Evolutionary conservation across 2,329 filamentous ascomycete genomes (phyloP).

Genomic region (Tolypocladium cylindrosporum): DNA sequence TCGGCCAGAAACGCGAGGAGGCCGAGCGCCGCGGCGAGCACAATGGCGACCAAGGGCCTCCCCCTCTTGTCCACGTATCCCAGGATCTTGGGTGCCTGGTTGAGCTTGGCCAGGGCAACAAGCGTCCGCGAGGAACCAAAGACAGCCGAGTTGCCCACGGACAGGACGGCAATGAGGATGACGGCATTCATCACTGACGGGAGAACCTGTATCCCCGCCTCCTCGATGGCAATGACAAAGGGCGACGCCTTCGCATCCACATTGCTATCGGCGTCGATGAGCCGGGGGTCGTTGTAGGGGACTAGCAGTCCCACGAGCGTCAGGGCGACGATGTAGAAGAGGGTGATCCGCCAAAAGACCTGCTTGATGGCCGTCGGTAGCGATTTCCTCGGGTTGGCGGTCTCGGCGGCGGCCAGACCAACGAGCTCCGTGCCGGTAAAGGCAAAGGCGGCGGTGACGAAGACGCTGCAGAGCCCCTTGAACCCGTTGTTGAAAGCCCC

Average conservation of each 20-base stretch:
- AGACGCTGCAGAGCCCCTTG: slow-evolving; percentile 71
- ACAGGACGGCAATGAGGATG: slow-evolving; percentile 82
- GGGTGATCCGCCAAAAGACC: slow-evolving; percentile 86
- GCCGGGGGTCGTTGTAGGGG: slow-evolving; percentile 55
- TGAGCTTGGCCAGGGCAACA: slow-evolving; percentile 79
- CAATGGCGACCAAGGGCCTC: slow-evolving; percentile 66
- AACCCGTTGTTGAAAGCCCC: slow-evolving; percentile 81
- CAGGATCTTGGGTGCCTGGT: slow-evolving; percentile 67
- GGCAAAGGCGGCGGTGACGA: slow-evolving; percentile 67
- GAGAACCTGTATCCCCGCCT: slow-evolving; percentile 70
- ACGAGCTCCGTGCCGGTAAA: slow-evolving; percentile 70
- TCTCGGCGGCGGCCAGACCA: slow-evolving; percentile 68
- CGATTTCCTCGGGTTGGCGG: slow-evolving; percentile 68
- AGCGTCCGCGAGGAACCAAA: slow-evolving; percentile 88
- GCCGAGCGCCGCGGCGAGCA: slow-evolving; percentile 56
- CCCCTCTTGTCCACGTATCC: slow-evolving; percentile 77
- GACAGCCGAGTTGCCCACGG: slow-evolving; percentile 83
- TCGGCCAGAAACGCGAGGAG: slow-evolving; percentile 68
- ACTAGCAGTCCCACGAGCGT: slow-evolving; percentile 75
- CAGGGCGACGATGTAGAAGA: slow-evolving; percentile 83
- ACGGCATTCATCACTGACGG: slow-evolving; percentile 92
- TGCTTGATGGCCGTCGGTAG: slow-evolving; percentile 84
- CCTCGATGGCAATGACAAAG: slow-evolving; percentile 85
- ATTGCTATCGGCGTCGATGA: slow-evolving; percentile 46
- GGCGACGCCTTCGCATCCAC: slow-evolving; percentile 69